Base-by-base conservation (phyloP, 768 basidiomycete species). In the Lactarius trivialis region DNA sequence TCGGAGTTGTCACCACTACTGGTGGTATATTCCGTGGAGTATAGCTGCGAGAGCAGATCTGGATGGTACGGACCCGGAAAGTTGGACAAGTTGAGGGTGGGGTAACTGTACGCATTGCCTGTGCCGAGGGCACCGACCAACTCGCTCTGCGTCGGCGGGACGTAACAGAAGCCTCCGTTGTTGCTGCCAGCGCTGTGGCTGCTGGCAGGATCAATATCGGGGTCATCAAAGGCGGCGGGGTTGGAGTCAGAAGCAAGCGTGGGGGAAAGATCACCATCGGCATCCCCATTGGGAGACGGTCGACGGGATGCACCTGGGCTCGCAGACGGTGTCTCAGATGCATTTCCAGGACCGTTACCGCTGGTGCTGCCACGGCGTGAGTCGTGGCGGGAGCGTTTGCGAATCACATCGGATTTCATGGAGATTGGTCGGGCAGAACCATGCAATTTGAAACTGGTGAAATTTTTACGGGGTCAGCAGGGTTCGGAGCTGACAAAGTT, bases 331-430 rank as follows among this genome's bases (percentile, higher is more conserved):
- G 87, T 88, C 63, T 89, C 87, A 53, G 85, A 80, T 24, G 76
- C 71, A 48, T 76, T 78, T 64, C 75, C 76, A 33, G 54, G 41
- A 26, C n/a, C 36, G 17, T 55, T 34, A 7, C 65, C 57, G 52
- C 63, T 59, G 30, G 48, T 58, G 17, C 80, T 81, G 57, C 76
- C 68, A 21, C 86, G 82, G 37, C 88, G 82, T 24, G 87, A 85
- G 62, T 92, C 89, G 67, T 91, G 89, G 1, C 91, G 79, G 2
- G 91, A 89, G 43, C 91, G 85, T 71, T 93, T 93, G 64, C 91
- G 88, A 67, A 93, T 91, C 37, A 92, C 85, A 65, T 93, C 91
- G 4, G 89, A 91, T 72, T 93, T 93, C 91, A 93, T 93, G 8
- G 88, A 90, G 64, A 92, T 90, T 2, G 91, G 91, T 28, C 91